Conservation (phyloP, 306 rosid genomes). For the Dalbergia cultrata region DNA sequence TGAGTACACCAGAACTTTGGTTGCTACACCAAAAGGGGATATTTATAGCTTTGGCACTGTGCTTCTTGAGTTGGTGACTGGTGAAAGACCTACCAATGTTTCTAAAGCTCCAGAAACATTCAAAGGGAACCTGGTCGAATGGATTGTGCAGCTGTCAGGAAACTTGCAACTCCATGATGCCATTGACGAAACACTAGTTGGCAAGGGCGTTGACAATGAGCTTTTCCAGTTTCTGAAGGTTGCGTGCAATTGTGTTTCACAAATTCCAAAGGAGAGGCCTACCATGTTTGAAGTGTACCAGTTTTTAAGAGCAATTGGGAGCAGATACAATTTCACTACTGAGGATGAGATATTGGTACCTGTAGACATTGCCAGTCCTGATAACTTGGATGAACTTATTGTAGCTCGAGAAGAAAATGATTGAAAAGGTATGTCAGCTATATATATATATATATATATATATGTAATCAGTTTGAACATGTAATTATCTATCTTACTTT, state of each 20-base stretch:
- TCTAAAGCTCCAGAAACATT: constrained; percentile 80
- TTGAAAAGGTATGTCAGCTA: constrained; percentile 47
- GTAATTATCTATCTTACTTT: constrained; percentile 43
- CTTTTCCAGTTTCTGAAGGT: constrained; percentile 92
- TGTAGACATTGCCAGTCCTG: constrained; percentile 48
- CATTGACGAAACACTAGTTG: constrained; percentile 67
- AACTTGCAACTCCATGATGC: constrained; percentile 66
- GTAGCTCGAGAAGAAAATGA: constrained; percentile 64
- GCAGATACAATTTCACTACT: constrained; percentile 70
- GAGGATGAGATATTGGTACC: constrained; percentile 77
- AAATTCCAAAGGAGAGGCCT: constrained; percentile 84
- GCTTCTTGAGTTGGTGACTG: constrained; percentile 93
- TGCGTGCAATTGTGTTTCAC: constrained; percentile 74
- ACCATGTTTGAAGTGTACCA: constrained; percentile 98
- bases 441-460: constrained; percentile 13
- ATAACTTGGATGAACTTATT: constrained; percentile 73
- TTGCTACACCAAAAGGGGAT: constrained; percentile 96
- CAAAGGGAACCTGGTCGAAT: constrained; percentile 86
- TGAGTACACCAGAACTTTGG: constrained; percentile 83
- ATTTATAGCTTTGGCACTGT: constrained; percentile 90
- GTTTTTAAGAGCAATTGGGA: constrained; percentile 85
- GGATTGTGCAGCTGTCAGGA: constrained; percentile 66
- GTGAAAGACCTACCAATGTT: constrained; percentile 79
- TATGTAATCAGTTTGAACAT: constrained; percentile 35
- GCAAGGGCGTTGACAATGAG: constrained; percentile 75